A percentile compares a stretch with the other conserved stretches of the same genome.
These are phyloP conservation scores for Balansia obtecta DNA, from an alignment of 2,329 filamentous ascomycete genomes.

Conservation along the genomic window DNA sequence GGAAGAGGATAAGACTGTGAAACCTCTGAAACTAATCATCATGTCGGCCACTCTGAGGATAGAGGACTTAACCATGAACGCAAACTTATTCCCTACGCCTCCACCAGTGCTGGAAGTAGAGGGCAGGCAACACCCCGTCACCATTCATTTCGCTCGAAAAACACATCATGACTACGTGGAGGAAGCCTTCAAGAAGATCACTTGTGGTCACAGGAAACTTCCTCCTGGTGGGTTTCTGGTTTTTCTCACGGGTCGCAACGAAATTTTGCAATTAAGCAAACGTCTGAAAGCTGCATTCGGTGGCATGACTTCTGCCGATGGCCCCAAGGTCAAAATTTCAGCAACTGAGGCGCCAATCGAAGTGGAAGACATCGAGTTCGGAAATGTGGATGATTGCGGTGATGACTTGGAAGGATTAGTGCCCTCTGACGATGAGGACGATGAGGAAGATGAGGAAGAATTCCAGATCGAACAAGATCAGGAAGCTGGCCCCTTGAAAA, in stretches of 20 bases:
- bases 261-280: slow-evolving; percentile 77
- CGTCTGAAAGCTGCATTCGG: slow-evolving; percentile 57
- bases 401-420: slow-evolving; percentile 50
- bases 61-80: slow-evolving; percentile 79
- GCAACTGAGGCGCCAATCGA: slow-evolving; percentile 70
- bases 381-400: slow-evolving; percentile 49
- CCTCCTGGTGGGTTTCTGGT: slow-evolving; percentile 86
- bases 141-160: slow-evolving; percentile 72
- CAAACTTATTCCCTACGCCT: slow-evolving; percentile 60
- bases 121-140: slow-evolving; percentile 83
- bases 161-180: slow-evolving; percentile 84
- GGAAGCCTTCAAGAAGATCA: slow-evolving; percentile 79
- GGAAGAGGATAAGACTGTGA: slow-evolving; percentile 55
- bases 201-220: slow-evolving; percentile 75
- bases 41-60: slow-evolving; percentile 95
- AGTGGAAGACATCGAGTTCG: slow-evolving; percentile 77
- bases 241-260: slow-evolving; percentile 86
- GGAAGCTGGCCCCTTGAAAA: slow-evolving; percentile 49
- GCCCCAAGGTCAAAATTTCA: slow-evolving; percentile 61
- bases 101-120: slow-evolving; percentile 84
- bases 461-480: slow-evolving; percentile 56
- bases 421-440: slow-evolving; percentile 42
- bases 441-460: slow-evolving; percentile 44
- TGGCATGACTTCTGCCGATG: slow-evolving; percentile 40
- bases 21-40: slow-evolving; percentile 84